phyloP scores from a whole-genome alignment of 2,329 filamentous ascomycete genomes.

The Ilyonectria mors-panacis region DNA sequence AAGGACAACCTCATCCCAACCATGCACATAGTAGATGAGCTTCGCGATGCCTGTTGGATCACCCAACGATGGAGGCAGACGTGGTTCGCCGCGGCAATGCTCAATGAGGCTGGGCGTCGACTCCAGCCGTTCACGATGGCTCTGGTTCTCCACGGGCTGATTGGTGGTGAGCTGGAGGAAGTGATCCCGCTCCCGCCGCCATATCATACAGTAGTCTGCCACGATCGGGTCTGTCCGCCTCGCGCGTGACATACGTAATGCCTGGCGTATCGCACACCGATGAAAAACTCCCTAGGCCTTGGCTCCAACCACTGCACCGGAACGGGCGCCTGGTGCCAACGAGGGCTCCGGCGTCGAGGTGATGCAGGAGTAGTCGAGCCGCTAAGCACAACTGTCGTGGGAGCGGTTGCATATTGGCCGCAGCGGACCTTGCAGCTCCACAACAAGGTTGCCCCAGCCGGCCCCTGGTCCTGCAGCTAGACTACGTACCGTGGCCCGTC shows the following conservation, averaged over 20 bases:
- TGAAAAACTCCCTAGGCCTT: conserved; percentile 22
- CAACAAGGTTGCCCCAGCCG: conserved; percentile 41
- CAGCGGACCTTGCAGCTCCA: conserved; percentile 47
- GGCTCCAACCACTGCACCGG: conserved; percentile 45
- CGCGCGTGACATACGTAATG: conserved; percentile 45
- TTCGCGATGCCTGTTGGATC: not conserved
- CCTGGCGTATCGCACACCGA: conserved; percentile 40
- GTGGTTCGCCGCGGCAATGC: conserved; percentile 40
- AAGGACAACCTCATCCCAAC: not conserved
- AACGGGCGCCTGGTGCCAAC: conserved; percentile 45
- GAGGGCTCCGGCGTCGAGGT: conserved; percentile 40
- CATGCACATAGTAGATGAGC: not conserved
- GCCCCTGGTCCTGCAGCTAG: conserved; percentile 39
- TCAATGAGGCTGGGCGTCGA: conserved; percentile 35
- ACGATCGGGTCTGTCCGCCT: conserved; percentile 38
- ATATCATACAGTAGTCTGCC: conserved; percentile 33
- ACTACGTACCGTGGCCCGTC: conserved; percentile 36
- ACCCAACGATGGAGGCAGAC: conserved; percentile 1
- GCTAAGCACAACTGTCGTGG: conserved; percentile 43
- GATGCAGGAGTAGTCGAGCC: conserved; percentile 41
- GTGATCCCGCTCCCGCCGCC: conserved; percentile 25
- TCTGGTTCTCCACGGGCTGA: conserved; percentile 3
- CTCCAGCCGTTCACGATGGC: conserved; percentile 10
- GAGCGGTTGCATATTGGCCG: conserved; percentile 43
- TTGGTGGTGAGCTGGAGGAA: conserved; percentile 16